Percentiles rank a stretch among this genome's conserved stretches.
phyloP scores from a whole-genome alignment of 129 eudicot genomes.

The Flaveria ramosissima region DNA sequence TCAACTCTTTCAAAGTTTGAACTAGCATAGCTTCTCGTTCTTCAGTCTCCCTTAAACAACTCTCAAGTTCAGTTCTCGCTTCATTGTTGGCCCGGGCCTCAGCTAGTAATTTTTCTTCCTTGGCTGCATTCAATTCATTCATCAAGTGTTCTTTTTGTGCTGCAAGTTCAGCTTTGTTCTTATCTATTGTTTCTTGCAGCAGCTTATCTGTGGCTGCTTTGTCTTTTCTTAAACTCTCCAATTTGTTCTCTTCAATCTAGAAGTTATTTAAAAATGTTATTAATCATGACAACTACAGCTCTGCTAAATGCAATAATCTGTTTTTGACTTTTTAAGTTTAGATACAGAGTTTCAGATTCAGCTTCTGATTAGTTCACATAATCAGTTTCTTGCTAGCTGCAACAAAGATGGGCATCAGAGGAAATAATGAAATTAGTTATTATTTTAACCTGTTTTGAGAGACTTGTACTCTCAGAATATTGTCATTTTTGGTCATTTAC shows the following conservation, averaged over 20 bases:
- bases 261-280: constrained; percentile 3
- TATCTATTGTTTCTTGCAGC: constrained; percentile 88
- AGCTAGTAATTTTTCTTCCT: constrained; percentile 78
- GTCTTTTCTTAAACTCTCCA: constrained; percentile 76
- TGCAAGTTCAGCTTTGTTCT: constrained; percentile 73
- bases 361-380: neutral
- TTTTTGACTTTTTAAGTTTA: neutral
- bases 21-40: constrained; percentile 87
- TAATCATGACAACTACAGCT: neutral
- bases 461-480: neutral
- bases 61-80: constrained; percentile 80
- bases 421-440: neutral
- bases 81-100: constrained; percentile 84
- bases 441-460: neutral
- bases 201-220: constrained; percentile 78
- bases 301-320: neutral
- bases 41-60: constrained; percentile 59
- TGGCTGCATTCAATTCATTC: constrained; percentile 70
- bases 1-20: constrained; percentile 82
- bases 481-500: neutral
- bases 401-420: neutral
- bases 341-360: neutral
- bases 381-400: neutral
- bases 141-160: constrained; percentile 75
- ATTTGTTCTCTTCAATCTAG: constrained; percentile 85